Evolutionary conservation across 139 green algal genomes (phyloP), one percentile per base, ranked within the genome.

Genomic region (Auxenochlorella protothecoides): DNA sequence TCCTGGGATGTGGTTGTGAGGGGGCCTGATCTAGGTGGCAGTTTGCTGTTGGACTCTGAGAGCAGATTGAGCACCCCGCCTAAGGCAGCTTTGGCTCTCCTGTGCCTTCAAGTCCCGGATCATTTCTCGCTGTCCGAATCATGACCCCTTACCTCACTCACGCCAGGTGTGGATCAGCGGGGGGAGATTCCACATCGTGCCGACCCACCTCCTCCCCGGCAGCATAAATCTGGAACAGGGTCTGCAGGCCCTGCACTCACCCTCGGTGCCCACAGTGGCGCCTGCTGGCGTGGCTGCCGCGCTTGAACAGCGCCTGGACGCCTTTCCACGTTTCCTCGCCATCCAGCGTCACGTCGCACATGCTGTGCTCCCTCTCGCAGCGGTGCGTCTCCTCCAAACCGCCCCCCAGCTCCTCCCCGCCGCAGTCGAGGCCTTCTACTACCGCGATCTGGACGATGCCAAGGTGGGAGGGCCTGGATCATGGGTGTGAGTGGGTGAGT

Each of bases 171-270:
- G 89, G 90, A 73, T 96, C 55, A 65, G 74, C 0, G 15, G 55
- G 3, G 89, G 91, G 2, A 44, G 52, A 5, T 71, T 94, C 69
- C 87, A 94, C 74, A 53, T 94, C 4, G 68, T 96, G 10, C 88
- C 89, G 27, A 84, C 77, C 65, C 81, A 86, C n/a, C 70, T 53
- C 13, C 8, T 74, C n/a, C 11, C 53, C 7, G 68, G 66, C 61
- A 15, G 16, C 11, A 5, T 16, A 55, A 16, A 66, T 66, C 27
- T 44, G 27, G 27, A 44, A 44, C 27, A 44, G 27, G 27, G 27
- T 44, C 27, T 44, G 27, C 27, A 44, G 27, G 27, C 27, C 27
- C 27, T 44, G 27, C 27, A 44, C 27, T 44, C 27, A 44, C 27
- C 27, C 27, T 44, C 27, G 27, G 27, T 44, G 27, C 27, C 27